These are phyloP conservation scores for Arachnopeziza araneosa DNA, from an alignment of 2,329 filamentous ascomycete genomes.

Conservation along the genomic window DNA sequence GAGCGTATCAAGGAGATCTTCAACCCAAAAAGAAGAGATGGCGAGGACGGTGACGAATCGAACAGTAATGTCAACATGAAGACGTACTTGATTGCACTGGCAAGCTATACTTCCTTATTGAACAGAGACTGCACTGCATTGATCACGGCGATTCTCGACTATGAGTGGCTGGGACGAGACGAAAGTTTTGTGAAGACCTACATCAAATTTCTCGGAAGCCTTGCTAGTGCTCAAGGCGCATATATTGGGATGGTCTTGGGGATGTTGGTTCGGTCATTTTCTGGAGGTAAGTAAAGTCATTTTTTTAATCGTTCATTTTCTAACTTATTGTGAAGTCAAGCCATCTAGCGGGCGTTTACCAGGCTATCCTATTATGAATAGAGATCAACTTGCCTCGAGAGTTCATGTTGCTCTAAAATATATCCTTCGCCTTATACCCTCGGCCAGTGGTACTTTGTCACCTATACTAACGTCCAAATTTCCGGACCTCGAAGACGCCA, in stretches of 20 bases:
- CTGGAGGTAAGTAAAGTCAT: slow-evolving; percentile 38
- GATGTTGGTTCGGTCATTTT: slow-evolving; percentile 77
- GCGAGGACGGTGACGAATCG: slow-evolving; percentile 13
- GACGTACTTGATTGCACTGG: slow-evolving; percentile 57
- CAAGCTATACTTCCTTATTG: slow-evolving; percentile 54
- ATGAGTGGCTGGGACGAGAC: slow-evolving; percentile 60
- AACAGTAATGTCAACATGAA: slow-evolving; percentile 40
- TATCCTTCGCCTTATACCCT: slow-evolving; percentile 74
- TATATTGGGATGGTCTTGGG: slow-evolving; percentile 70
- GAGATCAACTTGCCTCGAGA: slow-evolving; percentile 60
- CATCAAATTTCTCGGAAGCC: slow-evolving; percentile 59
- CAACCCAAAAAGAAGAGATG: slow-evolving; percentile 16
- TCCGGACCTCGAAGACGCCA: slow-evolving; percentile 70
- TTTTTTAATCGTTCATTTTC: slow-evolving; percentile 18
- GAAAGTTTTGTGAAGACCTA: slow-evolving; percentile 63
- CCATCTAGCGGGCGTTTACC: slow-evolving; percentile 29
- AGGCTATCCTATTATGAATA: slow-evolving; percentile 53
- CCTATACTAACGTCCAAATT: slow-evolving; percentile 64
- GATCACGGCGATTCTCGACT: slow-evolving; percentile 52
- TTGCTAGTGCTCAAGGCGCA: slow-evolving; percentile 77
- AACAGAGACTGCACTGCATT: slow-evolving; percentile 54
- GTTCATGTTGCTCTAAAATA: slow-evolving; percentile 72
- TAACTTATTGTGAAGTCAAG: slow-evolving; percentile 33
- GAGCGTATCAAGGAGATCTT: slow-evolving; percentile 57
- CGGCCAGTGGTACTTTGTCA: slow-evolving; percentile 65